Percentiles rank a stretch among this genome's conserved stretches.
phyloP scores from a whole-genome alignment of 345 rosid species.

The Kernera saxatilis region DNA sequence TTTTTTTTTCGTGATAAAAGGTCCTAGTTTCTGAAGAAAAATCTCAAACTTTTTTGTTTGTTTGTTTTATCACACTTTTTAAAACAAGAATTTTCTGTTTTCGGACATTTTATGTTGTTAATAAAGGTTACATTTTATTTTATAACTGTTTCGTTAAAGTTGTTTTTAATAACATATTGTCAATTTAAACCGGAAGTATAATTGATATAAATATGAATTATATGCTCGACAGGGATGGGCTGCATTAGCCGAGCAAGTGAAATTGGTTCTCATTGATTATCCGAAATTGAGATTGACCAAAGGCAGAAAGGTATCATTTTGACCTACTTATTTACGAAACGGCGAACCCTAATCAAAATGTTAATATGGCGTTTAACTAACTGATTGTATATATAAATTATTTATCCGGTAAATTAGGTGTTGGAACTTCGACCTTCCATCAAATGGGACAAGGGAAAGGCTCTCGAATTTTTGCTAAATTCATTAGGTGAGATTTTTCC shows the following conservation, averaged over 20 bases:
- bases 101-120: neutral
- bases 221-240: conserved; percentile 49
- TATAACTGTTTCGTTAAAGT: neutral
- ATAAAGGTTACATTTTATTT: no score
- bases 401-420: conserved; percentile 24
- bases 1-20: no score
- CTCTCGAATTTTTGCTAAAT: conserved; percentile 43
- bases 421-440: conserved; percentile 55
- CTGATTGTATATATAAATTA: neutral
- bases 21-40: no score
- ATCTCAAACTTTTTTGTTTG: no score
- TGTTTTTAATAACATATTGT: neutral
- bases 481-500: conserved; percentile 31
- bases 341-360: neutral
- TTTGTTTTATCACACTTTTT: no score
- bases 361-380: neutral
- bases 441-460: conserved; percentile 59
- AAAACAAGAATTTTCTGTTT: neutral
- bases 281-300: conserved; percentile 31
- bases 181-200: neutral
- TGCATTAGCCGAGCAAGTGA: conserved; percentile 51
- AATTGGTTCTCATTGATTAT: conserved; percentile 31
- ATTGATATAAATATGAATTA: neutral
- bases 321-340: neutral
- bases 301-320: conserved; percentile 46